These are phyloP conservation scores for Diplodia mutila DNA, from an alignment of 2,329 filamentous ascomycete species.

Conservation along the genomic window DNA sequence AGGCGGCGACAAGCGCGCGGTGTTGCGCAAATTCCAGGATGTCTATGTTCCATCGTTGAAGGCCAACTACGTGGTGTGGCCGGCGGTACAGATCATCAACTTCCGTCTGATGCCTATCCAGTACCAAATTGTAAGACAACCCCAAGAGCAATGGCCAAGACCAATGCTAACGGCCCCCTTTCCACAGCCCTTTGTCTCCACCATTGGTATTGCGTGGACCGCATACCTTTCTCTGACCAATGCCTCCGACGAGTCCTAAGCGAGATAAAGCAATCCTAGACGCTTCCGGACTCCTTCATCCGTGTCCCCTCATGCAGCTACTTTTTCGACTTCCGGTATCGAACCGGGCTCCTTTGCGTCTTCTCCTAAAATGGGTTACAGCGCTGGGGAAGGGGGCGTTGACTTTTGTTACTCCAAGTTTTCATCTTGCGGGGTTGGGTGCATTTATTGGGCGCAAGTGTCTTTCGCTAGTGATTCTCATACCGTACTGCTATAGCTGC, in stretches of 20 bases:
- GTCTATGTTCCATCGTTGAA: conserved; percentile 94
- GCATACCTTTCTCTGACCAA: conserved; percentile 94
- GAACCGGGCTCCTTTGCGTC: neutral
- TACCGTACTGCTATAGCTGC: neutral
- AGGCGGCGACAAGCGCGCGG: conserved; percentile 79
- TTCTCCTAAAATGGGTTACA: neutral
- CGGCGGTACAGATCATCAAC: conserved; percentile 93
- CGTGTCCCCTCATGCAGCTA: neutral
- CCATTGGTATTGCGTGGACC: conserved; percentile 95
- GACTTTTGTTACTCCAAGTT: neutral
- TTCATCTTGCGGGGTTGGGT: neutral
- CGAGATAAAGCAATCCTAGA: conserved; percentile 14
- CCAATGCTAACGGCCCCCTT: conserved; percentile 22
- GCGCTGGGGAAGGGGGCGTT: neutral
- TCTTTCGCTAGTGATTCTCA: neutral
- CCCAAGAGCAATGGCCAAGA: conserved; percentile 29
- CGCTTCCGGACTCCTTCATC: conserved; percentile 1
- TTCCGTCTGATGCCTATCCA: conserved; percentile 94
- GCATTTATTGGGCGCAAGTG: conserved; percentile 22
- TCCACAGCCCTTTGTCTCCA: conserved; percentile 87
- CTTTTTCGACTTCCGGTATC: neutral
- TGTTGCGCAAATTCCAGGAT: conserved; percentile 84
- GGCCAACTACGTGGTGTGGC: conserved; percentile 95
- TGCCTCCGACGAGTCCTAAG: conserved; percentile 69
- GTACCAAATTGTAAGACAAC: conserved; percentile 78